These are phyloP conservation scores for Eucalyptus decipiens DNA, from an alignment of 345 rosid species.

Conservation along the genomic window DNA sequence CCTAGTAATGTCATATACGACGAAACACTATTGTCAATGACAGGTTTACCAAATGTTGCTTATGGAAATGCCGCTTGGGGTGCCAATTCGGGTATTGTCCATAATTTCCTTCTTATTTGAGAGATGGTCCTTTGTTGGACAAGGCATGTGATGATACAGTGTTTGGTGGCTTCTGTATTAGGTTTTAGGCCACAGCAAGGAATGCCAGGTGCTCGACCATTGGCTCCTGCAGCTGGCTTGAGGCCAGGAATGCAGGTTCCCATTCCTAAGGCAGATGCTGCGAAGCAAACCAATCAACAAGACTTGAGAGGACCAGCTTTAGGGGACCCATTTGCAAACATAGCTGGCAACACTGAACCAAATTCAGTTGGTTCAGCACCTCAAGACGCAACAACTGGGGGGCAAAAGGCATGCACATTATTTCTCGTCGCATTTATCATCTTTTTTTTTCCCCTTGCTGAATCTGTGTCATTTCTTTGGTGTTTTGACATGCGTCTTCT, in stretches of 20 bases:
- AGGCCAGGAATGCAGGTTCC: conserved; percentile 59
- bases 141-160: not conserved
- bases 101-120: conserved; percentile 1
- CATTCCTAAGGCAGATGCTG: conserved; percentile 28
- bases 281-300: conserved; percentile 31
- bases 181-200: conserved; percentile 65
- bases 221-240: conserved; percentile 39
- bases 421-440: not conserved
- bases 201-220: conserved; percentile 35
- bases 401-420: conserved; percentile 36
- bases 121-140: not conserved
- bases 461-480: not conserved
- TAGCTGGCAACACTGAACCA: conserved; percentile 25
- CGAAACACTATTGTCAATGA: conserved; percentile 79
- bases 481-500: not conserved
- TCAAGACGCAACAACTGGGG: conserved; percentile 35
- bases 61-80: conserved; percentile 79
- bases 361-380: conserved; percentile 21
- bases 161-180: conserved; percentile 4
- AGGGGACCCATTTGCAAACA: conserved; percentile 53
- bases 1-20: conserved; percentile 79
- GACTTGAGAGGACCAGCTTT: conserved; percentile 27
- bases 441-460: not conserved
- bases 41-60: conserved; percentile 53
- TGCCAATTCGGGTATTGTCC: conserved; percentile 46